These are phyloP conservation scores for Arthrobotrys megalospora DNA, from an alignment of 2,329 filamentous ascomycete genomes.

Conservation along the genomic window DNA sequence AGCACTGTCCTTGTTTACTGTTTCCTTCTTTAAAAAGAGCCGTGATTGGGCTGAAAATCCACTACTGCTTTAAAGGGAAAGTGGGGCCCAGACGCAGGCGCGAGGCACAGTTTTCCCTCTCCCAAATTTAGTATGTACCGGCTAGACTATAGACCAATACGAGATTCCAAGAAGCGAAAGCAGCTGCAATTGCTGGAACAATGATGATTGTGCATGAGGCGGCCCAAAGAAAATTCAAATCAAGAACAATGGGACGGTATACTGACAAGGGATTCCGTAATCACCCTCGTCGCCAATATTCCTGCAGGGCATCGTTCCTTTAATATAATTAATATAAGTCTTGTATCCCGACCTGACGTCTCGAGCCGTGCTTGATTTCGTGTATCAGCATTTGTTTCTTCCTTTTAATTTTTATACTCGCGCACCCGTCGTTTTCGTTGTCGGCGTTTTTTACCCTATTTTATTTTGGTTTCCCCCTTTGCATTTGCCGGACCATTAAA, in stretches of 20 bases:
- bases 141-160: constrained; percentile 3
- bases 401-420: not conserved
- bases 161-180: not conserved
- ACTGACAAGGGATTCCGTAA: not conserved
- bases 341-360: not conserved
- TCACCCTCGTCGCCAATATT: not conserved
- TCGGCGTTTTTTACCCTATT: not conserved
- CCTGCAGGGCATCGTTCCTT: not conserved
- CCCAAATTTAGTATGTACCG: constrained; percentile 21
- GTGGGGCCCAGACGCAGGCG: constrained; percentile 27
- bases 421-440: not conserved
- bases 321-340: constrained; percentile 13
- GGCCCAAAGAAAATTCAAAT: constrained; percentile 15
- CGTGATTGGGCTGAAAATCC: constrained; percentile 17
- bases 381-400: not conserved
- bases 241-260: constrained; percentile 12
- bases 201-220: constrained; percentile 6
- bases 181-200: not conserved
- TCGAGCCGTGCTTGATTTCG: not conserved
- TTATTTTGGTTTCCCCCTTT: not conserved
- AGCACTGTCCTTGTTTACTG: not conserved
- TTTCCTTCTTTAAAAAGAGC: not conserved
- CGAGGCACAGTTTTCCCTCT: constrained; percentile 11
- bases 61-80: not conserved
- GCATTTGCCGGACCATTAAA: not conserved